A percentile compares a stretch with the other conserved stretches of the same genome.
phyloP scores from a whole-genome alignment of 1,139 yeast genomes.

The Hansenula sp. region DNA sequence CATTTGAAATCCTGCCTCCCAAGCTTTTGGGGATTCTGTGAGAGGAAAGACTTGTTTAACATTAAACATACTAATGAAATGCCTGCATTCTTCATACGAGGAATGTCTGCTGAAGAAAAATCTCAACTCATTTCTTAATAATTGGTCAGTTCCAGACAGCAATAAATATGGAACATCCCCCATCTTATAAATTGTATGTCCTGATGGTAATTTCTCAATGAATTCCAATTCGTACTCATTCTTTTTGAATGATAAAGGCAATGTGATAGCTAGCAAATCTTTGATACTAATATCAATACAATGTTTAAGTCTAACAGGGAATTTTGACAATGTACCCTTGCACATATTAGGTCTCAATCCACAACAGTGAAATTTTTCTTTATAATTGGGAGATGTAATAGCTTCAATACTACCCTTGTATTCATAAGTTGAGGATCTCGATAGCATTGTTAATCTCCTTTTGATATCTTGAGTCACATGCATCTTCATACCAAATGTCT shows the following conservation, averaged over 20 bases:
- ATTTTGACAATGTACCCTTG: slow-evolving; percentile 17
- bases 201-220: slow-evolving; percentile 27
- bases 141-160: slow-evolving; percentile 26
- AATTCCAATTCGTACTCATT: slow-evolving; percentile 20
- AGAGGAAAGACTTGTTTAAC: slow-evolving; percentile 48
- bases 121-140: slow-evolving; percentile 39
- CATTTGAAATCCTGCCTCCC: slow-evolving; percentile 43
- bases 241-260: background rate
- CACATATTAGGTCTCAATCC: slow-evolving; percentile 22
- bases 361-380: slow-evolving; percentile 32
- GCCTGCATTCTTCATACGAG: slow-evolving; percentile 42
- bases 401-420: background rate
- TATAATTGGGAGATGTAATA: background rate
- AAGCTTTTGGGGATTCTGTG: slow-evolving; percentile 31
- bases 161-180: slow-evolving; percentile 5
- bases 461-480: slow-evolving; percentile 29
- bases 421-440: background rate
- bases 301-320: slow-evolving; percentile 37
- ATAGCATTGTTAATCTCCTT: slow-evolving; percentile 21
- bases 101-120: slow-evolving; percentile 54
- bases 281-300: slow-evolving; percentile 36
- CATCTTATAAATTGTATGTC: slow-evolving; percentile 7
- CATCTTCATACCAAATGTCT: slow-evolving; percentile 30
- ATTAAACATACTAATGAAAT: slow-evolving; percentile 34
- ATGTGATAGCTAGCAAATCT: slow-evolving; percentile 28